Evolutionary conservation across 192 early-diverging fungal species (phyloP), one percentile per base, ranked within the genome.

Genomic region (Glomus cerebriforme): DNA sequence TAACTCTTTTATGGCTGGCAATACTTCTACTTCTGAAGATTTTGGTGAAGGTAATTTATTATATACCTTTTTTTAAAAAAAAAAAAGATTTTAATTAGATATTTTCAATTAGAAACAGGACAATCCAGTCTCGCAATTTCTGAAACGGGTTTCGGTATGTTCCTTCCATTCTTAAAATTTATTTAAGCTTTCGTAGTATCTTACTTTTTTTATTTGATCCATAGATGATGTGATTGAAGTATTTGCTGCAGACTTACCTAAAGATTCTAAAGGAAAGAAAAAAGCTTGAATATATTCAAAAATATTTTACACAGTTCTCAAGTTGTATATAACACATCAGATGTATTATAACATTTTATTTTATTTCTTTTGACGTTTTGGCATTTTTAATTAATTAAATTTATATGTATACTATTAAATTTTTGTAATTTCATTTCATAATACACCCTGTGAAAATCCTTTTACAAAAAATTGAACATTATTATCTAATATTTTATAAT

Each of bases 401-500:
- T 0, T 39, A 39, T 8, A 39, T 39, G 9, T 54, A 0, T 5
- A 54, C 4, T 19, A 19, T 54, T 19, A 49, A 5, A 49, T 63
- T 39, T 39, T 39, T 39, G 37, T 39, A 63, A 27, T 63, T 7
- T 12, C 27, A 12, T 19, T 63, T 72, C 69, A 72, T 24, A 72
- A 26, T 43, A 74, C 58, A 32, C 87, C 89, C 65, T 85, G 83
- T 19, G 89, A 87, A 45, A 87, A 83, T 17, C 89, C 89, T 73
- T 87, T 88, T 32, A 87, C 83, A 82, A 90, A 90, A 73, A 90
- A 87, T 32, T 86, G 83, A 27, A 86, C 88, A 67, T 86, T 89
- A 77, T 90, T 90, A 77, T 90, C 89, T 2, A 90, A 49, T 29
- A 88, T 86, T 77, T 88, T 87, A 69, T 89, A 90, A 71, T 90